Evolutionary conservation across 805 yeast genomes (phyloP).

Genomic region (Candida tallmaniae): DNA sequence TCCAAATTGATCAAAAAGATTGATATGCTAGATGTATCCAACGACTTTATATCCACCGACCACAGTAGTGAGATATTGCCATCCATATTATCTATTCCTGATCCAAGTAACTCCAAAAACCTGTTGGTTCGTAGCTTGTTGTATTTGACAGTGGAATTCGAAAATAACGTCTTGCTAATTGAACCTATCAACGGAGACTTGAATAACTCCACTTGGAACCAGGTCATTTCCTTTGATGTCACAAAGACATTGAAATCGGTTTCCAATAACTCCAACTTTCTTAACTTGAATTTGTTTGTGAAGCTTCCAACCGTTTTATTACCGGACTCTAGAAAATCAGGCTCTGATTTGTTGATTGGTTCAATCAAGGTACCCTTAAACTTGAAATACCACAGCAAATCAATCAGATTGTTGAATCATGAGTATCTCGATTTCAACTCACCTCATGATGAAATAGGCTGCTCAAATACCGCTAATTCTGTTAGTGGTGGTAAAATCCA

Average conservation of each 20-base stretch:
- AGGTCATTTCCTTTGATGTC: constrained; percentile 88
- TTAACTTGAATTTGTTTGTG: constrained; percentile 75
- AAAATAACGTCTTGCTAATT: constrained; percentile 84
- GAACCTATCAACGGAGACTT: constrained; percentile 85
- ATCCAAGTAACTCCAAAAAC: constrained; percentile 13
- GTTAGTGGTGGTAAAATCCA: constrained; percentile 47
- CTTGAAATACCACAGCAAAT: constrained; percentile 45
- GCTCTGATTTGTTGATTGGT: constrained; percentile 73
- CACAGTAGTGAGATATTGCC: constrained; percentile 43
- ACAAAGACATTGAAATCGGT: constrained; percentile 24
- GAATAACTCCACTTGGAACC: constrained; percentile 76
- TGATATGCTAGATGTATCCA: constrained; percentile 14
- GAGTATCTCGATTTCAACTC: constrained; percentile 33
- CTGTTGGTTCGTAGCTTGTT: constrained; percentile 62
- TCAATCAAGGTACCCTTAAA: constrained; percentile 60
- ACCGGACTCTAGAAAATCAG: constrained; percentile 34
- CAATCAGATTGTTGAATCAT: constrained; percentile 63
- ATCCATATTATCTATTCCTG: constrained; percentile 52
- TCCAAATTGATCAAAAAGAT: constrained; percentile 31
- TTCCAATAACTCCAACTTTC: constrained; percentile 37
- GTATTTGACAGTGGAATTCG: constrained; percentile 88
- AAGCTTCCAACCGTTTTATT: constrained; percentile 65
- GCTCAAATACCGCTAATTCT: too few relatives aligned
- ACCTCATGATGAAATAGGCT: constrained; percentile 45
- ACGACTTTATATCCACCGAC: constrained; percentile 24